Conservation (phyloP, 2,329 filamentous ascomycete genomes). For the Diaporthe longicolla region DNA sequence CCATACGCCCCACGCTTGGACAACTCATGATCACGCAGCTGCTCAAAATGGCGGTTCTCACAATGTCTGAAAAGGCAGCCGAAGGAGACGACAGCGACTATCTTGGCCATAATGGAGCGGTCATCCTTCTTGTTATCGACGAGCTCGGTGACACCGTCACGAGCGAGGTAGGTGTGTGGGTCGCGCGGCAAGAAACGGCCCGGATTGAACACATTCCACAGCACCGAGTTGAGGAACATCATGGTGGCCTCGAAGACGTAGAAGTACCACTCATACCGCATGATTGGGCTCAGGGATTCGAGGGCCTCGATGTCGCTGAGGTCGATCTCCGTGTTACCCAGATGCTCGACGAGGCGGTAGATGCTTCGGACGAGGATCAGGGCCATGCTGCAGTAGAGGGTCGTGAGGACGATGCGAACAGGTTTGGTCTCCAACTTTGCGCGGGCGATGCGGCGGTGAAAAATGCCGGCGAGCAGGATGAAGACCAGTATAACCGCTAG, state of each 20-base stretch:
- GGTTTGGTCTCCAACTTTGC: constrained; percentile 53
- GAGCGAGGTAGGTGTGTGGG: constrained; percentile 64
- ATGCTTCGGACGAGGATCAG: constrained; percentile 69
- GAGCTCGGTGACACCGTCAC: constrained; percentile 63
- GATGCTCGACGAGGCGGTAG: constrained; percentile 73
- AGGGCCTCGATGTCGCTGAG: constrained; percentile 53
- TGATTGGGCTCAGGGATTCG: constrained; percentile 58
- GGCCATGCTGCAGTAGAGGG: constrained; percentile 64
- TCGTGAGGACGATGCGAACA: constrained; percentile 57
- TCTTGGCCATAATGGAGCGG: constrained; percentile 58
- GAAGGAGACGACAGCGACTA: constrained; percentile 44
- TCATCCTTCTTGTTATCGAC: constrained; percentile 63
- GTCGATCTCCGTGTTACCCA: constrained; percentile 55
- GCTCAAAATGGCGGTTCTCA: constrained; percentile 15
- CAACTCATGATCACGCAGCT: constrained; percentile 5
- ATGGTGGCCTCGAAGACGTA: constrained; percentile 69
- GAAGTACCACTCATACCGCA: constrained; percentile 73
- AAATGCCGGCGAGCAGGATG: constrained; percentile 60
- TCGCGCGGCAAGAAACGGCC: constrained; percentile 64
- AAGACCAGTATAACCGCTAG: constrained; percentile 66
- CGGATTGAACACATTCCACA: constrained; percentile 67
- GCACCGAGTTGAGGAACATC: constrained; percentile 65
- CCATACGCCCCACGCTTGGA: not conserved
- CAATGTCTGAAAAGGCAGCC: not conserved
- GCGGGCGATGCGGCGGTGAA: constrained; percentile 61